These are phyloP conservation scores for Gyromitra esculenta DNA, from an alignment of 2,329 filamentous ascomycete genomes.

Conservation along the genomic window DNA sequence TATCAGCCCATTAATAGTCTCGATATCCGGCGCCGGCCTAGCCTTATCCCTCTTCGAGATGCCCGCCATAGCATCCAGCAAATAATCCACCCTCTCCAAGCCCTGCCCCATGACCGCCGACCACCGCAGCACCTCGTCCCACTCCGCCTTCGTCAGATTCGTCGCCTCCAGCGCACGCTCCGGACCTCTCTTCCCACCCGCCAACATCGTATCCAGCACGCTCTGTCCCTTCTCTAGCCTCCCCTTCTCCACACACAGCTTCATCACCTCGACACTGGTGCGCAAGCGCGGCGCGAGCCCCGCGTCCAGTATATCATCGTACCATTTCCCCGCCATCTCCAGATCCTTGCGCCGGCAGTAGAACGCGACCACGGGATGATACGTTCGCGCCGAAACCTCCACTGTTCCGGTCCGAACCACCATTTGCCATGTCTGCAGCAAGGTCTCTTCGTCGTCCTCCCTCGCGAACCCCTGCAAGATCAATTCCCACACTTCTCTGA, in stretches of 20 bases:
- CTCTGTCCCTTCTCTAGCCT: conserved; percentile 52
- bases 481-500: conserved; percentile 25
- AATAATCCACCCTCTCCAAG: conserved; percentile 75
- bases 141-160: conserved; percentile 67
- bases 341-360: conserved; percentile 70
- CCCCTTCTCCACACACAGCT: conserved; percentile 60
- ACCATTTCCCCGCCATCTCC: conserved; percentile 74
- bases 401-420: conserved; percentile 64
- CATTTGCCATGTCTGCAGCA: conserved; percentile 68
- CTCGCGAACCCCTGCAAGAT: conserved; percentile 71
- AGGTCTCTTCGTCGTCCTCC: conserved; percentile 69
- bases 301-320: conserved; percentile 66
- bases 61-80: conserved; percentile 74
- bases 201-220: conserved; percentile 50
- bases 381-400: conserved; percentile 63
- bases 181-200: background rate
- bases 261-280: conserved; percentile 68
- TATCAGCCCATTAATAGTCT: conserved; percentile 80
- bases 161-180: conserved; percentile 57
- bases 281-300: conserved; percentile 62
- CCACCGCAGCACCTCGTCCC: conserved; percentile 80
- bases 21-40: conserved; percentile 68
- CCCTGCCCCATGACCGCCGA: conserved; percentile 76
- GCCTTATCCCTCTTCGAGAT: conserved; percentile 62
- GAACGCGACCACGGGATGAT: conserved; percentile 69